Base-by-base conservation (phyloP, 495 filamentous ascomycete genomes). In the Penicillium mononematosum region DNA sequence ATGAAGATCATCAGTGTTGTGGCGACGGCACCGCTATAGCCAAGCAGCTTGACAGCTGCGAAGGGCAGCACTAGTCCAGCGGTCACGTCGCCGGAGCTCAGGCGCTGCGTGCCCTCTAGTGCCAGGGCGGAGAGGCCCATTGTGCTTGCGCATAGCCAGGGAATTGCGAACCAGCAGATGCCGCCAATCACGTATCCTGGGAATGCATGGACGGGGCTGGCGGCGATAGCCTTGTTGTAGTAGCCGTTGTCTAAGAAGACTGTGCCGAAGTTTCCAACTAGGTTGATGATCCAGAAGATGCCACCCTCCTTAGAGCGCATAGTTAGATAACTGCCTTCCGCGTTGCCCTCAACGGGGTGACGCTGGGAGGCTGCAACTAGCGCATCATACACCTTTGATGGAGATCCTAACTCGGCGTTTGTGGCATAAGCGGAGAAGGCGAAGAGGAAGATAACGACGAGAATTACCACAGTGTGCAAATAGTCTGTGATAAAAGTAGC, bases 171-270 rank as follows among this genome's bases (percentile, higher is more conserved):
- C 92, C 92, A 98, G 63, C 81, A 86, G 2, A 97, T 81, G 41
- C 93, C 93, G 24, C 93, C 93, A 46, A 96, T 78, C 43, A 96
- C 88, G 62, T 98, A 98, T 31, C 93, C 93, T 6, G 93, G 93
- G 47, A 98, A 88, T 7, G 92, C 92, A 57, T 92, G 87, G 3
- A 93, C 87, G 2, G 91, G 91, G 31, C 85, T 87, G 5, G 92
- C 92, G n/a, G 92, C 91, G 56, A 96, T 95, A 41, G 92, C 92
- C 70, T 96, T 96, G 80, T 96, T 94, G 77, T 93, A 96, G 78
- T 95, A 95, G 11, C 85, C 84, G 58, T 87, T 90, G 69, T 91
- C 86, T 4, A 87, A 78, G 75, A 92, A 92, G 45, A 92, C 88
- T 29, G 91, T 93, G 45, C 69, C 71, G 52, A 73, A 75, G 60